phyloP scores from a whole-genome alignment of 768 basidiomycete genomes.

The Cystofilobasidium capitatum region DNA sequence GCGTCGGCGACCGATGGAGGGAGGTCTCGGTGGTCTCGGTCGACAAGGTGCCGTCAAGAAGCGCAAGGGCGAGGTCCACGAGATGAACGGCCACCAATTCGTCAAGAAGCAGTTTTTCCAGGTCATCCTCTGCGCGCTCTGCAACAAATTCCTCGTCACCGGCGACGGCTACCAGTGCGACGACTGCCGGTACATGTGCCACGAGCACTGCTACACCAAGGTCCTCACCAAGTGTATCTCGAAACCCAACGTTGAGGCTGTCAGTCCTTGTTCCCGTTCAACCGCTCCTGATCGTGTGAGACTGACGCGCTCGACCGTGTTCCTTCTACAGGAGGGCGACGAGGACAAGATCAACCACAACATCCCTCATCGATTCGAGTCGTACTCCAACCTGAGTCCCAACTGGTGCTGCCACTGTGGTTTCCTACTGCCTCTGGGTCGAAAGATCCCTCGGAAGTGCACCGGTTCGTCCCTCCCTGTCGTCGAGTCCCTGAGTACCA shows the following conservation, averaged over 20 bases:
- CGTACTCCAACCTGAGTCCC: slow-evolving; percentile 89
- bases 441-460: slow-evolving; percentile 93
- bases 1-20: slow-evolving; percentile 84
- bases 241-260: slow-evolving; percentile 71
- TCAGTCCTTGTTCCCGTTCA: background rate
- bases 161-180: slow-evolving; percentile 98
- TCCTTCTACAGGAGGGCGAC: slow-evolving; percentile 64
- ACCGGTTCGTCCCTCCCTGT: slow-evolving; percentile 42
- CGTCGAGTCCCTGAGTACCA: background rate
- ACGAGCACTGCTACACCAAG: slow-evolving; percentile 98
- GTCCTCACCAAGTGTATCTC: slow-evolving; percentile 99
- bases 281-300: background rate
- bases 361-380: slow-evolving; percentile 95
- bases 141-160: slow-evolving; percentile 93
- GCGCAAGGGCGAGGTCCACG: slow-evolving; percentile 94
- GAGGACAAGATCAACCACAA: slow-evolving; percentile 99
- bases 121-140: slow-evolving; percentile 95
- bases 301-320: too few species aligned
- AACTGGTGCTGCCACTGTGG: slow-evolving; percentile 99
- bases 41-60: slow-evolving; percentile 97
- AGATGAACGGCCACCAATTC: slow-evolving; percentile 99
- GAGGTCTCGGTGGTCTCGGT: slow-evolving; percentile 73
- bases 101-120: slow-evolving; percentile 96
- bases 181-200: slow-evolving; percentile 96
- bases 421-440: slow-evolving; percentile 90